Conservation (phyloP, 1,284 basidiomycete genomes). For the Volvariella volvacea region DNA sequence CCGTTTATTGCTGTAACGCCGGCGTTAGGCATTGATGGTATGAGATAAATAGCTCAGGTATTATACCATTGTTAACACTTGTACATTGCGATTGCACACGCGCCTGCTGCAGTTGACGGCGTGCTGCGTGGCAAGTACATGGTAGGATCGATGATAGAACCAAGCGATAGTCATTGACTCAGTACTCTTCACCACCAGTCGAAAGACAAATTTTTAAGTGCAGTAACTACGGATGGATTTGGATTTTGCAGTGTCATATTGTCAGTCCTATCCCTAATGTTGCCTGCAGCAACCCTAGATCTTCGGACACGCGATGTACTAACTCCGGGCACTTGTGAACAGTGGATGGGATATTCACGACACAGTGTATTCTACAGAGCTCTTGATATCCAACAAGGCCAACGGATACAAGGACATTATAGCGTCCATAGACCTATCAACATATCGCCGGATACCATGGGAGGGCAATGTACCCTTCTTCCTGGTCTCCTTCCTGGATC, state of each 20-base stretch:
- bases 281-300: conserved; percentile 2
- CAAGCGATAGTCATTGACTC: background rate
- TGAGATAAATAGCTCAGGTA: conserved; percentile 2
- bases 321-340: conserved; percentile 2
- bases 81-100: background rate
- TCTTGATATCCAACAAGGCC: conserved; percentile 82
- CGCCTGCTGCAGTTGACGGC: conserved; percentile 67
- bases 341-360: conserved; percentile 92
- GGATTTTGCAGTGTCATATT: conserved; percentile 92
- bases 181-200: conserved; percentile 38
- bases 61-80: background rate
- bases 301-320: conserved; percentile 4
- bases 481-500: conserved; percentile 84
- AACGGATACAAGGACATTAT: conserved; percentile 91
- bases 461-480: conserved; percentile 92
- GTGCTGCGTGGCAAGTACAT: conserved; percentile 92
- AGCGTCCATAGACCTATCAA: conserved; percentile 79
- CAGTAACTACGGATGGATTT: conserved; percentile 79
- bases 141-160: conserved; percentile 33
- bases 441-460: conserved; percentile 87
- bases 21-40: conserved; percentile 60
- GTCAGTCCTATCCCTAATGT: conserved; percentile 30
- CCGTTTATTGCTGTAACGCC: no score
- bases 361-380: conserved; percentile 73
- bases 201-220: conserved; percentile 87